Base-by-base conservation (phyloP, 2,329 filamentous ascomycete genomes). In the Phaeosphaeria sp. region DNA sequence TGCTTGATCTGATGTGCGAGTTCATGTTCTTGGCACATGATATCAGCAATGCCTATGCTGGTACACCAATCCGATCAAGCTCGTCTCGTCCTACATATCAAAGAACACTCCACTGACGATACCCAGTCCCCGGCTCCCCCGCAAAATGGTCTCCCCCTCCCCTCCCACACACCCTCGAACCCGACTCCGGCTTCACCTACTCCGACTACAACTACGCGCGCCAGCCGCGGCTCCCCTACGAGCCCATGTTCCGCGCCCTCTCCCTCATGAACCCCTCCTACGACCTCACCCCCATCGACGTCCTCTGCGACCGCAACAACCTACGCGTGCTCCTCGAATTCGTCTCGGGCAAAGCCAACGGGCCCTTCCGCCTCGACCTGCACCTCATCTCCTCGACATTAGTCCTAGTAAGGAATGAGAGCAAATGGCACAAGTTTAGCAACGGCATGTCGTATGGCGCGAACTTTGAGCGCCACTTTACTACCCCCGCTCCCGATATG, bases 251-350 rank as follows among this genome's bases (percentile, higher is more conserved):
- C 47, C 56, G 64, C 8, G 71, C 71, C 22, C 53, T 74, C 21
- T 55, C 49, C 8, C 43, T 63, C 18, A 69, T 72, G 66, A 68
- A 67, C 11, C 64, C 69, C 3, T 43, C 55, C 11, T 68, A 57
- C 44, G 49, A 59, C 6, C 65, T 73, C 45, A 60, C 56, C 18
- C 52, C 68, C 25, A 45, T 72, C 22, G 72, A 73, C 25, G 53
- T 74, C 2, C 56, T 74, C 18, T 68, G 67, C 6, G 71, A 74
- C 22, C 67, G 72, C 2, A 74, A 73, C 56, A 73, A 67, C 24
- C 60, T 74, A 1, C 69, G 72, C 8, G 55, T 61, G 2, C 60
- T 74, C 0, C 60, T 73, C 1, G 71, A 72, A 27, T 72, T 69
- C 9, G 57, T 64, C 2, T 62, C 68, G 54, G 70, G 69, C 2